Evolutionary conservation across 2,329 filamentous ascomycete species (phyloP).

Genomic region (Ascochyta clinopodiicola): DNA sequence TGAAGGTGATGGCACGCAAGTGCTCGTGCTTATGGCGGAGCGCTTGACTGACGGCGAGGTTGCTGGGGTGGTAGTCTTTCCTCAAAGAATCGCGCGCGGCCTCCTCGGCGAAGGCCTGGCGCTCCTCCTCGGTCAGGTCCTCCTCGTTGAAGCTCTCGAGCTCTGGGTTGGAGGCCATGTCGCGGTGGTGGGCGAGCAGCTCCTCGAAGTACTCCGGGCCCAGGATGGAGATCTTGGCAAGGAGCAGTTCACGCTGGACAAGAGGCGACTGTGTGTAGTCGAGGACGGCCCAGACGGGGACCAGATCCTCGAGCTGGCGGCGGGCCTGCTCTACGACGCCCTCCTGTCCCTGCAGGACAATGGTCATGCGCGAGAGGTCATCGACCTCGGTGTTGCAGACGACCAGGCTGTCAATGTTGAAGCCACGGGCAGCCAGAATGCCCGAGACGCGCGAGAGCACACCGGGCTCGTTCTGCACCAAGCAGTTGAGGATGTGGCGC

Average conservation of each 20-base stretch:
- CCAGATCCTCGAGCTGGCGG: slow-evolving; percentile 92
- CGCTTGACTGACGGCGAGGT: slow-evolving; percentile 84
- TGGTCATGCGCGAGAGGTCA: slow-evolving; percentile 97
- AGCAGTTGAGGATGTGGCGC: slow-evolving; percentile 95
- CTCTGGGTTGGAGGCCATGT: slow-evolving; percentile 69
- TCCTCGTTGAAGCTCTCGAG: slow-evolving; percentile 32
- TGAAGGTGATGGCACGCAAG: slow-evolving; percentile 92
- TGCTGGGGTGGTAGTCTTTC: slow-evolving; percentile 85
- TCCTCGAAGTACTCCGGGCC: slow-evolving; percentile 99
- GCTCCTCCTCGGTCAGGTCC: slow-evolving; percentile 42
- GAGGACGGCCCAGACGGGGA: slow-evolving; percentile 96
- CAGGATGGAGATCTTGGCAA: slow-evolving; percentile 95
- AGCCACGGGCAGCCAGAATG: slow-evolving; percentile 92
- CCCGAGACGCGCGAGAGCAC: slow-evolving; percentile 95
- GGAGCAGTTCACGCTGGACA: slow-evolving; percentile 91
- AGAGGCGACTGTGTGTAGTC: slow-evolving; percentile 94
- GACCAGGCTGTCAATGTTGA: slow-evolving; percentile 98
- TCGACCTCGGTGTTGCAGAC: slow-evolving; percentile 98
- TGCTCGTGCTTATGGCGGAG: slow-evolving; percentile 97
- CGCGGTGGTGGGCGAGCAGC: slow-evolving; percentile 90
- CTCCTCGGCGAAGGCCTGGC: slow-evolving; percentile 37
- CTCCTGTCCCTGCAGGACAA: slow-evolving; percentile 94
- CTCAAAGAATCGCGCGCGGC: slow-evolving; percentile 51
- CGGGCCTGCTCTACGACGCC: slow-evolving; percentile 97
- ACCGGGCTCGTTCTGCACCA: slow-evolving; percentile 98